Percentiles rank a stretch among this genome's conserved stretches.
These are phyloP conservation scores for Cantharellus cinnabarinus DNA, from an alignment of 768 basidiomycete genomes.

Conservation along the genomic window DNA sequence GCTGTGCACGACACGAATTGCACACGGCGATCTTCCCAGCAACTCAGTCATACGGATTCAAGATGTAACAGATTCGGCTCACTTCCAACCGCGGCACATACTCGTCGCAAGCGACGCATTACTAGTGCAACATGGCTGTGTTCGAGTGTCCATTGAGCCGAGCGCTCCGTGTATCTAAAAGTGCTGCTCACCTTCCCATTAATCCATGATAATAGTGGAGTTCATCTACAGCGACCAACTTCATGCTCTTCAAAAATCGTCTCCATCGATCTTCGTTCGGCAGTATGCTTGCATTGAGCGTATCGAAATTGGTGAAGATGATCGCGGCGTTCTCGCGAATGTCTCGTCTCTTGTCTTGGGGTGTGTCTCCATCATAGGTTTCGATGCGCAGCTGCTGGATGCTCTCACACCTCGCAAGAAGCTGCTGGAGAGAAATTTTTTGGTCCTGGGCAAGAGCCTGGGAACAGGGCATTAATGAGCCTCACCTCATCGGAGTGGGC, in stretches of 20 bases:
- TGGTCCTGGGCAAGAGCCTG: conserved; percentile 86
- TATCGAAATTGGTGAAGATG: conserved; percentile 84
- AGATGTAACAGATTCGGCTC: conserved; percentile 12
- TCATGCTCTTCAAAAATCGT: conserved; percentile 57
- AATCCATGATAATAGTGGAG: conserved; percentile 69
- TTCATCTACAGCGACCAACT: conserved; percentile 67
- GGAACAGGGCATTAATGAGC: not conserved
- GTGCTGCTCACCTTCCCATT: conserved; percentile 42
- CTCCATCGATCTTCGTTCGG: conserved; percentile 76
- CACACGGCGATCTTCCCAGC: conserved; percentile 28
- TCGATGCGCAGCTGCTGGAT: conserved; percentile 44
- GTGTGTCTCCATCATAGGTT: conserved; percentile 82
- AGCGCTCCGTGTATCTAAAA: not conserved
- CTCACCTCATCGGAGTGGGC: not conserved
- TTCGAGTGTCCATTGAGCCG: not conserved
- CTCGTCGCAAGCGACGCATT: conserved; percentile 50
- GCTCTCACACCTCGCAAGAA: conserved; percentile 38
- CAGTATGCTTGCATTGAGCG: conserved; percentile 64
- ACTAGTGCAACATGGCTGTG: conserved; percentile 62
- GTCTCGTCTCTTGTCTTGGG: conserved; percentile 39
- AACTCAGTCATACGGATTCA: conserved; percentile 1
- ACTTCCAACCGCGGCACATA: conserved; percentile 66
- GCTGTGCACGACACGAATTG: conserved; percentile 76
- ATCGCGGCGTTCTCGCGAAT: conserved; percentile 58
- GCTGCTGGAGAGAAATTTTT: conserved; percentile 41